Conservation (phyloP, 2,329 filamentous ascomycete genomes). For the Beauveria asiatica region DNA sequence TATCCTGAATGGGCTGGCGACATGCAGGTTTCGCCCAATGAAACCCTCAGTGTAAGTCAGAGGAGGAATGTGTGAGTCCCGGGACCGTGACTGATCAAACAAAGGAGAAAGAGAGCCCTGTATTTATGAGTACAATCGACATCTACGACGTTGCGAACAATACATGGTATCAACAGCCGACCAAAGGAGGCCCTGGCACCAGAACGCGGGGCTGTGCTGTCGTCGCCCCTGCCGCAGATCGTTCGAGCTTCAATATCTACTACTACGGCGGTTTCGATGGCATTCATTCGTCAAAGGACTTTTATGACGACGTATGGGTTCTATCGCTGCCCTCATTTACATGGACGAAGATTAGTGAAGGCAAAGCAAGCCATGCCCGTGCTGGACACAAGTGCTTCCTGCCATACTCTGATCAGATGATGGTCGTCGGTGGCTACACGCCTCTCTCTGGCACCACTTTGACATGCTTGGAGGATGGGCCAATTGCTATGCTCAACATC, state of each 20-base stretch:
- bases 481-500: conserved; percentile 63
- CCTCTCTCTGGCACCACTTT: conserved; percentile 19
- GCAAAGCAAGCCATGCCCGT: conserved; percentile 46
- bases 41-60: conserved; percentile 25
- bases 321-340: conserved; percentile 72
- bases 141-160: conserved; percentile 65
- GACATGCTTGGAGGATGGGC: conserved; percentile 41
- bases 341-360: conserved; percentile 52
- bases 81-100: not conserved
- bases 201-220: conserved; percentile 64
- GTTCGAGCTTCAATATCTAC: conserved; percentile 73
- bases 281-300: conserved; percentile 28
- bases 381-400: conserved; percentile 69
- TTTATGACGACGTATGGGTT: conserved; percentile 68
- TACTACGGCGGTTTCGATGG: conserved; percentile 72
- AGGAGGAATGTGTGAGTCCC: rapidly evolving
- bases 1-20: conserved; percentile 42
- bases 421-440: conserved; percentile 62
- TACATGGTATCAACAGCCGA: conserved; percentile 62
- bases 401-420: conserved; percentile 72
- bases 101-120: conserved; percentile 55
- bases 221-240: conserved; percentile 60
- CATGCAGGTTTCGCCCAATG: conserved; percentile 20
- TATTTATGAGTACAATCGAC: conserved; percentile 64
- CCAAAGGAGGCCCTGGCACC: conserved; percentile 49